Evolutionary conservation across 768 basidiomycete genomes (phyloP).

Genomic region (Mycena latifolia): DNA sequence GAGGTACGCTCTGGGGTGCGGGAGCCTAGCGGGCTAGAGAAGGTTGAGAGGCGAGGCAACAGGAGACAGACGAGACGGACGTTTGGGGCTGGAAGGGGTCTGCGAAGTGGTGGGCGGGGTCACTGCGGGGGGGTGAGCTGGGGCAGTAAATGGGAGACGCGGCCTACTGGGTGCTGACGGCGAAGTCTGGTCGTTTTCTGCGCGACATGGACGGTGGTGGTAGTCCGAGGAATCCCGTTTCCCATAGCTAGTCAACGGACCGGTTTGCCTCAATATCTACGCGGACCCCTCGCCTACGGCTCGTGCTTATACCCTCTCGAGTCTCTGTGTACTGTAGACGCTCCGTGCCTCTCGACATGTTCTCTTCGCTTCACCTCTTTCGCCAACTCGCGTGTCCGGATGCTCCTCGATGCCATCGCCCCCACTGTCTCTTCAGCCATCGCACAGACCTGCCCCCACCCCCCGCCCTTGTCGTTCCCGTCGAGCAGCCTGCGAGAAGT

Average conservation of each 20-base stretch:
- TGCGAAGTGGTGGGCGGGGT: constrained; percentile 63
- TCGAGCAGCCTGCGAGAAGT: constrained; percentile 43
- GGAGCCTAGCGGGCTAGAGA: constrained; percentile 54
- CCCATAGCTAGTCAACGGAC: too few species aligned
- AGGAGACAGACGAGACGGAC: constrained; percentile 49
- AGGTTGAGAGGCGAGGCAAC: constrained; percentile 25
- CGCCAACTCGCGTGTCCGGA: constrained; percentile 72
- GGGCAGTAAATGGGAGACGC: too few species aligned
- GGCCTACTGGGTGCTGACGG: constrained; percentile 18
- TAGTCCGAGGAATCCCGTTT: too few species aligned
- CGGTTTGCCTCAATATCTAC: too few species aligned
- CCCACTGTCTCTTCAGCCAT: constrained; percentile 79
- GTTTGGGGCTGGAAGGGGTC: constrained; percentile 75
- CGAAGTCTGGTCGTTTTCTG: constrained; percentile 10
- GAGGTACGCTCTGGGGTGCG: constrained; percentile 49
- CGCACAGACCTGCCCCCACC: constrained; percentile 50
- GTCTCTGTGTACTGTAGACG: too few species aligned
- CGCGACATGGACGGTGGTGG: constrained; percentile 3
- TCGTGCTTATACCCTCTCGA: too few species aligned
- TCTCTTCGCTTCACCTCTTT: constrained; percentile 72
- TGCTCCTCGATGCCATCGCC: constrained; percentile 57
- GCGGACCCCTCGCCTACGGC: too few species aligned
- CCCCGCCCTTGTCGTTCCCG: constrained; percentile 52
- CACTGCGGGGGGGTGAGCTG: constrained; percentile 3
- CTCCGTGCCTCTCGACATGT: too few species aligned